Evolutionary conservation across 495 filamentous ascomycete genomes (phyloP).

Genomic region (Sporormia fimetaria): DNA sequence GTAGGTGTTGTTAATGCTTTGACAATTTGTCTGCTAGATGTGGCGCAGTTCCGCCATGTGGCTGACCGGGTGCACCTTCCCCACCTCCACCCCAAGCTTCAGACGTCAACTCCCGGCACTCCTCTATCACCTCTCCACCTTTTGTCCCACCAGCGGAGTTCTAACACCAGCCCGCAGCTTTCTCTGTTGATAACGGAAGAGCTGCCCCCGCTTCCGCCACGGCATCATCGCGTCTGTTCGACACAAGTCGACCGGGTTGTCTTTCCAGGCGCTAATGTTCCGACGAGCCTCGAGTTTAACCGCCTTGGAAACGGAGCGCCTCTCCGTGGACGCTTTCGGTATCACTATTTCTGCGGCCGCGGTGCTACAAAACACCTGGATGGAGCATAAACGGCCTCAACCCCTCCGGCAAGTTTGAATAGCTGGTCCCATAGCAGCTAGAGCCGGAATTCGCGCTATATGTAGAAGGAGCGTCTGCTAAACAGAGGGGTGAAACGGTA

Average conservation of each 20-base stretch:
- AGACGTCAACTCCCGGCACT: too few species aligned
- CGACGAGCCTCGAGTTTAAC: slow-evolving; percentile 20
- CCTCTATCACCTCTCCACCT: too few species aligned
- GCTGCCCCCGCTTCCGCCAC: slow-evolving; percentile 3
- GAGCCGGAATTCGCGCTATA: slow-evolving; percentile 17
- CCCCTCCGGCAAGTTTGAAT: slow-evolving; percentile 20
- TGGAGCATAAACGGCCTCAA: slow-evolving; percentile 20
- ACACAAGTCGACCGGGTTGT: slow-evolving; percentile 5
- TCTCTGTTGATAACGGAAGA: slow-evolving; percentile 8
- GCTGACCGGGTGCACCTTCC: too few species aligned
- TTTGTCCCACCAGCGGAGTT: too few species aligned
- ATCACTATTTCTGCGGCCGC: slow-evolving; percentile 9
- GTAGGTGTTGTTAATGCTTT: too few species aligned
- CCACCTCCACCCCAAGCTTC: too few species aligned
- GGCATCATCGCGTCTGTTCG: slow-evolving; percentile 4
- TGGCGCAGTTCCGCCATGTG: too few species aligned
- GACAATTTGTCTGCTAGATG: too few species aligned
- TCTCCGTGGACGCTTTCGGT: slow-evolving; percentile 1
- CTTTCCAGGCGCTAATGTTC: slow-evolving; percentile 15
- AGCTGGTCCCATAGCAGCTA: slow-evolving; percentile 9
- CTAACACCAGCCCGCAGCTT: too few species aligned
- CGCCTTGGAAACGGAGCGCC: slow-evolving; percentile 21
- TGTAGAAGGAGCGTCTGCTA: slow-evolving; percentile 10
- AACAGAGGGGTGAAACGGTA: slow-evolving; percentile 3
- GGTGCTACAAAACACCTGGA: slow-evolving; percentile 21